Percentiles rank a stretch among this genome's conserved stretches.
Conservation (phyloP, 768 basidiomycete genomes). For the Lactifluus pinguis region DNA sequence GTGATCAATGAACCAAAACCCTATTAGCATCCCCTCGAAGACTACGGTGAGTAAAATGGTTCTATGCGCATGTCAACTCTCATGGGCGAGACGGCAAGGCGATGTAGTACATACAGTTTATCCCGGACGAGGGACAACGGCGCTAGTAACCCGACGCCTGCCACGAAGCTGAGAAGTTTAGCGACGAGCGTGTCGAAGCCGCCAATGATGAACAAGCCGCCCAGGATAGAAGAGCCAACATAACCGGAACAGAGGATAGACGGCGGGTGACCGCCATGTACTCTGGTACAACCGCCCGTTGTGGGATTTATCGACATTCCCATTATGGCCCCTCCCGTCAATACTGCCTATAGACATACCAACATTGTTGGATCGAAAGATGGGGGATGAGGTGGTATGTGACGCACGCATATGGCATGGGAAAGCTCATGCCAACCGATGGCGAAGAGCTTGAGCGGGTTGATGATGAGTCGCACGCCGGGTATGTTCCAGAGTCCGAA, state of each 20-base stretch:
- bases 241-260: slow-evolving; percentile 75
- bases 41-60: slow-evolving; percentile 75
- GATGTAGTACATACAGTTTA: slow-evolving; percentile 57
- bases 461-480: slow-evolving; percentile 66
- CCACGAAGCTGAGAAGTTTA: slow-evolving; percentile 86
- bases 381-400: not conserved
- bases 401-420: slow-evolving; percentile 65
- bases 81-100: not conserved
- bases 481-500: slow-evolving; percentile 88
- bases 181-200: slow-evolving; percentile 86
- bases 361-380: not conserved
- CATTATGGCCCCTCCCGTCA: slow-evolving; percentile 70
- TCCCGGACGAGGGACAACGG: slow-evolving; percentile 82
- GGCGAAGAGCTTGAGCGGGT: slow-evolving; percentile 77
- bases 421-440: slow-evolving; percentile 88
- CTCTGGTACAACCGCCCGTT: slow-evolving; percentile 65
- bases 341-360: slow-evolving; percentile 45
- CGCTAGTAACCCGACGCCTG: slow-evolving; percentile 78
- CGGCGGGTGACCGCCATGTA: slow-evolving; percentile 66
- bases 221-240: slow-evolving; percentile 72
- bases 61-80: slow-evolving; percentile 31
- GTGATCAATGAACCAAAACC: slow-evolving; percentile 94
- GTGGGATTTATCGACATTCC: slow-evolving; percentile 81
- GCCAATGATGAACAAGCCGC: slow-evolving; percentile 73
- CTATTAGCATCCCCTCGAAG: slow-evolving; percentile 81